These are phyloP conservation scores for Coix lacrymajobi DNA, from an alignment of 176 grass and related monocot species.

Conservation along the genomic window DNA sequence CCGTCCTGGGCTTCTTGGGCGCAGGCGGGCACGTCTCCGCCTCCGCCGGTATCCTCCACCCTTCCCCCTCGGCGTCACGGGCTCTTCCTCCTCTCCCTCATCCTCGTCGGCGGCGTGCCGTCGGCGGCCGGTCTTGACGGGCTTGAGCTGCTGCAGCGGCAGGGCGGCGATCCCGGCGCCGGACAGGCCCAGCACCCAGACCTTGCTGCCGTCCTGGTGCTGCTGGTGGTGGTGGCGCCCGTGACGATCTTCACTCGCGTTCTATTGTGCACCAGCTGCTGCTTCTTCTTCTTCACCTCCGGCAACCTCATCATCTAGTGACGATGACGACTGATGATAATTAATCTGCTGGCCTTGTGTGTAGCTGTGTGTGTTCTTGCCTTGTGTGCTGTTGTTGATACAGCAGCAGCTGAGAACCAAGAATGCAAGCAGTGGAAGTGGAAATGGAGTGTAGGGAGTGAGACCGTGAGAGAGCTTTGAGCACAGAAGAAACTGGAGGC, in stretches of 20 bases:
- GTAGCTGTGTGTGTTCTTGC: no score
- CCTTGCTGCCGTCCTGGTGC: not conserved
- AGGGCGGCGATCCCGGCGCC: not conserved
- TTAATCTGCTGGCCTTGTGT: not conserved
- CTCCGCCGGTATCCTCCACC: conserved; percentile 24
- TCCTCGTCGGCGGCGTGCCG: not conserved
- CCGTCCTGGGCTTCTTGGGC: conserved; percentile 44
- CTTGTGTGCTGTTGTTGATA: no score
- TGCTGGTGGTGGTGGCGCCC: not conserved
- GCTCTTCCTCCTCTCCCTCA: not conserved
- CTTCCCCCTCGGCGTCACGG: conserved; percentile 35
- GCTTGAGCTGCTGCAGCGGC: conserved; percentile 19
- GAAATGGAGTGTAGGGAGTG: not conserved
- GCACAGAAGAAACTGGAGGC: not conserved
- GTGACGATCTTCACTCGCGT: not conserved
- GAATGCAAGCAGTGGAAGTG: not conserved
- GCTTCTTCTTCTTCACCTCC: conserved; percentile 15
- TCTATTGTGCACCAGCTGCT: not conserved
- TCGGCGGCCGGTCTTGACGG: conserved; percentile 19
- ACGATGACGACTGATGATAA: not conserved
- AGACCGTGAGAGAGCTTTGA: not conserved
- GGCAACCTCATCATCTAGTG: conserved; percentile 8
- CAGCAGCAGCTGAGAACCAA: not conserved
- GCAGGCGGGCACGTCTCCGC: conserved; percentile 44
- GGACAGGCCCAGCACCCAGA: not conserved